Conservation (phyloP, 495 filamentous ascomycete genomes). For the Penicillium psychrofluorescens region DNA sequence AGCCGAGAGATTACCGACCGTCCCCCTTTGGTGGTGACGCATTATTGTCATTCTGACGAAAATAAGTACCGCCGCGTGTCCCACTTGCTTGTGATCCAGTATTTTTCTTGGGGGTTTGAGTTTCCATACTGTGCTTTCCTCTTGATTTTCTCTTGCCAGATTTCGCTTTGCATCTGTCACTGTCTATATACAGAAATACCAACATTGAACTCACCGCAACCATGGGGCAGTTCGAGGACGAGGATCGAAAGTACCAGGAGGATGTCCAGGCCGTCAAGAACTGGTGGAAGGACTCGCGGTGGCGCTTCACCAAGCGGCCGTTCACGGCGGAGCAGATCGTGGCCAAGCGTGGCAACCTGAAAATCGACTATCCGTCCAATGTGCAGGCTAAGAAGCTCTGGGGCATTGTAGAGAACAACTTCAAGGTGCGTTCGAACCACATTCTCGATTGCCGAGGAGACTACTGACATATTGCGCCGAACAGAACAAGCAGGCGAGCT, state of each 20-base stretch:
- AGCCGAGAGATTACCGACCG: conserved; percentile 41
- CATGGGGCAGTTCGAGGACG: conserved; percentile 54
- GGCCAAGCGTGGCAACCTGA: conserved; percentile 83
- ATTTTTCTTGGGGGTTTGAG: conserved; percentile 13
- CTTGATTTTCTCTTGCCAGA: not conserved
- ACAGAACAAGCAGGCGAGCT: conserved; percentile 77
- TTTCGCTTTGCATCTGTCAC: conserved; percentile 6
- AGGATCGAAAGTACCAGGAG: conserved; percentile 70
- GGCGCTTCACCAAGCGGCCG: conserved; percentile 85
- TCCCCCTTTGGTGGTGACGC: conserved; percentile 19
- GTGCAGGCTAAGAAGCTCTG: conserved; percentile 88
- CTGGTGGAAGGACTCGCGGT: conserved; percentile 91
- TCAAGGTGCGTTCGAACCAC: conserved; percentile 50
- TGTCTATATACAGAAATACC: too few species aligned
- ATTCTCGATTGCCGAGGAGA: not conserved
- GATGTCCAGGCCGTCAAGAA: conserved; percentile 83
- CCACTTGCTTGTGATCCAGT: conserved; percentile 30
- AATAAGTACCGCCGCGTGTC: conserved; percentile 27
- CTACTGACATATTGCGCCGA: not conserved
- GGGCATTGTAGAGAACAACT: conserved; percentile 78
- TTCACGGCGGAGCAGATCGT: conserved; percentile 98
- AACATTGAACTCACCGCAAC: conserved; percentile 7
- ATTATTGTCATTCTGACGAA: conserved; percentile 10
- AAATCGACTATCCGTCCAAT: conserved; percentile 88
- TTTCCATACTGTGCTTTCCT: conserved; percentile 1